Evolutionary conservation across 1,284 basidiomycete genomes (phyloP).

Genomic region (Leccinum subspadiceum): DNA sequence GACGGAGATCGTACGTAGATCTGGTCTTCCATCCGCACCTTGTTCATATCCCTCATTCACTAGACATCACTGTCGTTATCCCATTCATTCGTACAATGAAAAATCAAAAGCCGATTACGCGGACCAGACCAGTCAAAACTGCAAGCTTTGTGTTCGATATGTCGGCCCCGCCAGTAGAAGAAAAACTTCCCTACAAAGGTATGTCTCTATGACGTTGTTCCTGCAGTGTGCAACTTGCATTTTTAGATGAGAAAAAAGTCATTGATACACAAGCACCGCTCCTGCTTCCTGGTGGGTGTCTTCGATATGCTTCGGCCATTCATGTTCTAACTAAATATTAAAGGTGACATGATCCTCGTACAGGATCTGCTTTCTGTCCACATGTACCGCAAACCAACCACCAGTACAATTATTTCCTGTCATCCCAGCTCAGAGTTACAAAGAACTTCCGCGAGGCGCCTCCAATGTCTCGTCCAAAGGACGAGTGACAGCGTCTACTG

Average conservation of each 20-base stretch:
- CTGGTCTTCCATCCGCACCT: too few species aligned
- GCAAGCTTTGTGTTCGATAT: not conserved
- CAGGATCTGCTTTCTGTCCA: conserved; percentile 41
- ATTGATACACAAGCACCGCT: conserved; percentile 55
- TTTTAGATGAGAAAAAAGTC: conserved; percentile 30
- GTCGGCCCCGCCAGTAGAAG: not conserved
- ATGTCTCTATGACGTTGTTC: not conserved
- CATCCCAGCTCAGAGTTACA: conserved; percentile 34
- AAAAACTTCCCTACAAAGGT: conserved; percentile 17
- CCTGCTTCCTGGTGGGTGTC: conserved; percentile 28
- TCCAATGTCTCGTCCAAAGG: conserved; percentile 36
- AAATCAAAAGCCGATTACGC: conserved; percentile 18
- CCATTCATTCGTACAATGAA: conserved; percentile 44
- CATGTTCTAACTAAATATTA: not conserved
- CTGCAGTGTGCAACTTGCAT: not conserved
- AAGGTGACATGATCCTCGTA: conserved; percentile 28
- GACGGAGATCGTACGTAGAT: conserved; percentile 46
- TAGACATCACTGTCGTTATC: conserved; percentile 49
- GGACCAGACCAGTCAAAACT: conserved; percentile 10
- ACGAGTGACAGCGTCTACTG: conserved; percentile 49
- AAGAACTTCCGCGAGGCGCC: conserved; percentile 34
- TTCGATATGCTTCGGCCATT: too few species aligned
- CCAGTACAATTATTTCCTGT: conserved; percentile 43
- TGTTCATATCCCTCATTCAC: conserved; percentile 2
- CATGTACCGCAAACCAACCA: conserved; percentile 34